Evolutionary conservation across 2,329 filamentous ascomycete genomes (phyloP), one percentile per base, ranked within the genome.

Genomic region (Fusarium sp.): DNA sequence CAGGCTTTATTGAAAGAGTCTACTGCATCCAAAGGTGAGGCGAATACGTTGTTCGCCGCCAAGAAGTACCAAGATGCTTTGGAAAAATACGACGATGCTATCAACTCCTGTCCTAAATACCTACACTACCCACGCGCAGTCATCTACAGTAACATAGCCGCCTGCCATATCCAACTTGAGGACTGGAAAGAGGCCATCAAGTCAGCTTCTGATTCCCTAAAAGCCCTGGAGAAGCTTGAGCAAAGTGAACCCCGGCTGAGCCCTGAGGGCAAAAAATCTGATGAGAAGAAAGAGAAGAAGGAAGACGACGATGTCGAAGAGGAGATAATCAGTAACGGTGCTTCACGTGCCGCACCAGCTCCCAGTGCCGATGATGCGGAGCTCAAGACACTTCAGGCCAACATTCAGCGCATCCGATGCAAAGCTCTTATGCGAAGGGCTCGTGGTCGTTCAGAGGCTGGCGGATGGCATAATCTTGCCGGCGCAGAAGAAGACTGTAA

Each of bases 71-170:
- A 92, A 63, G 90, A 92, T 71, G 96, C 96, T 45, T 92, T 98
- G 71, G 89, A 91, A 75, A 92, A 89, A 69, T 98, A 98, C 83
- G 92, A 95, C 78, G 90, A 92, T 74, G 95, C 96, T 28, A 86
- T 97, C 7, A 87, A 90, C 18, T 89, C 91, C 13, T 95, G 94
- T 78, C 96, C 96, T 5, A 91, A 90, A 73, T 97, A 97, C 80
- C 89, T 97, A 32, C 91, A 96, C 80, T 98, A 94, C 83, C 94
- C 98, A 76, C 87, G 96, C 71, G 94, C 95, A 32, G 94, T 98
- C 15, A 87, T 98, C 11, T 90, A 92, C 67, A 95, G 93, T 80
- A 98, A 98, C 84, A 92, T 98, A 74, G 89, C 96, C 4, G 96
- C 95, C 15, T 98, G 95, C 80, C 90, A 98, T 77, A 82, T 98